Evolutionary conservation across 164 flowering plant species (phyloP).

Genomic region (Brasenia schreberi): DNA sequence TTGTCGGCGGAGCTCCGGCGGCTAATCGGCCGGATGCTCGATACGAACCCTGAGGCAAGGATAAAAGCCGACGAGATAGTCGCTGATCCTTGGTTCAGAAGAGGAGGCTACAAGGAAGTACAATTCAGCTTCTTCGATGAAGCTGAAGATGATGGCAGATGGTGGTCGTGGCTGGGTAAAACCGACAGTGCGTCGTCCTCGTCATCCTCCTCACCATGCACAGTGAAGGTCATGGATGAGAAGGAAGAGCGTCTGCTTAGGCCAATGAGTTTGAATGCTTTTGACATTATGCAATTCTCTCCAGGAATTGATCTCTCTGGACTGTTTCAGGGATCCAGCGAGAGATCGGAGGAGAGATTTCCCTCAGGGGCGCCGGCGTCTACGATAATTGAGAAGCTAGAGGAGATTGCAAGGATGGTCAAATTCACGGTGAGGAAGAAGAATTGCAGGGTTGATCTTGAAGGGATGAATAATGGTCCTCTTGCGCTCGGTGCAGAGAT

Average conservation of each 20-base stretch:
- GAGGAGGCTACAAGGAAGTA: conserved; percentile 16
- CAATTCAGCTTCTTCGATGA: conserved; percentile 6
- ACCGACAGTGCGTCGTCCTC: not conserved
- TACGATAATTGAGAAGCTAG: conserved; percentile 19
- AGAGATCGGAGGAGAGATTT: conserved; percentile 19
- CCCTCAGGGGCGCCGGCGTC: conserved; percentile 29
- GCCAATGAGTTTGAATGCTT: conserved; percentile 38
- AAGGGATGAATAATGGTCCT: conserved; percentile 21
- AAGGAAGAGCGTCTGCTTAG: not conserved
- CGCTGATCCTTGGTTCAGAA: conserved; percentile 43
- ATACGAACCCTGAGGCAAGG: conserved; percentile 39
- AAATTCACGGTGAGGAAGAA: conserved; percentile 10
- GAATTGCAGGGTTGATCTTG: conserved; percentile 16
- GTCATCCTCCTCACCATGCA: not conserved
- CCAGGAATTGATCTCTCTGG: conserved; percentile 36
- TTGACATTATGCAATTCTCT: conserved; percentile 58
- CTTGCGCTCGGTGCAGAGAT: not conserved
- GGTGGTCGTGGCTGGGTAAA: not conserved
- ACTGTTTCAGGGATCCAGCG: conserved; percentile 19
- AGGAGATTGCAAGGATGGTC: conserved; percentile 19
- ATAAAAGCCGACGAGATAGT: conserved; percentile 43
- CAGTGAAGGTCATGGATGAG: not conserved
- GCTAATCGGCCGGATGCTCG: conserved; percentile 34
- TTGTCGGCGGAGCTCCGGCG: conserved; percentile 40
- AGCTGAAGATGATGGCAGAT: not conserved